These are phyloP conservation scores for Niebla homalea DNA, from an alignment of 495 filamentous ascomycete species.

Conservation along the genomic window DNA sequence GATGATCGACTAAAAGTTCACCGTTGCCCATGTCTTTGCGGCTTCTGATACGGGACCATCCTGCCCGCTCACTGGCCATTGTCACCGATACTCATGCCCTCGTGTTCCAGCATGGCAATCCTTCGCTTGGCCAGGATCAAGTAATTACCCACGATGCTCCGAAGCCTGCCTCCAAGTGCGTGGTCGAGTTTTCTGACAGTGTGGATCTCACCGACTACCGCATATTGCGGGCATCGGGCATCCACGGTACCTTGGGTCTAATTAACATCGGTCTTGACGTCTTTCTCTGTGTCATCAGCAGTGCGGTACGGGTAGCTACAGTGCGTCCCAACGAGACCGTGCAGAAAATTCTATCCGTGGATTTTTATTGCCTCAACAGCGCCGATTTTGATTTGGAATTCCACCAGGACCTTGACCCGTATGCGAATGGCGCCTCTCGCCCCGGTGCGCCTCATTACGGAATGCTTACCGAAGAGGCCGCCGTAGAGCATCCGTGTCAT, in stretches of 20 bases:
- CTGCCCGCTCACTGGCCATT: conserved; percentile 74
- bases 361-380: conserved; percentile 85
- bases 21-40: conserved; percentile 11
- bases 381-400: conserved; percentile 65
- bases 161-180: conserved; percentile 48
- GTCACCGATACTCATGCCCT: conserved; percentile 65
- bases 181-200: conserved; percentile 72
- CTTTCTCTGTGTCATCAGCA: conserved; percentile 83
- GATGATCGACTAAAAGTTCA: no score
- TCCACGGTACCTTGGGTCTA: conserved; percentile 79
- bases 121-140: conserved; percentile 9
- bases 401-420: conserved; percentile 44
- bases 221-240: conserved; percentile 54
- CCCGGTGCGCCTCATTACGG: conserved; percentile 40
- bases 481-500: conserved; percentile 73
- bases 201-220: conserved; percentile 61
- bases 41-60: conserved; percentile 45
- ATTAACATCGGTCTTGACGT: conserved; percentile 77
- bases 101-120: conserved; percentile 61
- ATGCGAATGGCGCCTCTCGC: conserved; percentile 35
- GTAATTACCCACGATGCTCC: not conserved
- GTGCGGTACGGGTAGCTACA: conserved; percentile 61
- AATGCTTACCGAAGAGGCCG: conserved; percentile 48
- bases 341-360: conserved; percentile 71
- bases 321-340: conserved; percentile 80